These are phyloP conservation scores for Coprinopsis sp. DNA, from an alignment of 768 basidiomycete species.

Conservation along the genomic window DNA sequence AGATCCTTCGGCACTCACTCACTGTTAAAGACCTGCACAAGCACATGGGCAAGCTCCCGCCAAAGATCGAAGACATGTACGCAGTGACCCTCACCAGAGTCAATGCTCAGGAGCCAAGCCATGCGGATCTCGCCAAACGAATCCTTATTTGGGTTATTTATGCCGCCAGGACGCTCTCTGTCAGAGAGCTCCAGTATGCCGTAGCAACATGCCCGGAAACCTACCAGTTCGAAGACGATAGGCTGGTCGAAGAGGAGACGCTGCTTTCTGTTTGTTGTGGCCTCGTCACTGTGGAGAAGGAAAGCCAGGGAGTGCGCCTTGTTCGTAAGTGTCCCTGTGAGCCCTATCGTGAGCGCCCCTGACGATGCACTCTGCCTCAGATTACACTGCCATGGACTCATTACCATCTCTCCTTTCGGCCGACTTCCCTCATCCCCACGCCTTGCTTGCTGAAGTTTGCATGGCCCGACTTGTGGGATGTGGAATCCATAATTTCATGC, in stretches of 20 bases:
- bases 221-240: not conserved
- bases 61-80: not conserved
- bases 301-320: not conserved
- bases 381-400: constrained; percentile 5
- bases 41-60: not conserved
- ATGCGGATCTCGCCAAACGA: constrained; percentile 1
- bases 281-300: not conserved
- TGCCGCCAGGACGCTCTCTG: not conserved
- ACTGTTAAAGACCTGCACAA: not conserved
- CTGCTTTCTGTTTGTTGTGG: constrained; percentile 1
- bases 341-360: not conserved
- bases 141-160: not conserved
- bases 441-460: not conserved
- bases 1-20: not conserved
- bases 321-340: not conserved
- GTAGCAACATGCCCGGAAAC: not conserved
- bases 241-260: not conserved
- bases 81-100: not conserved
- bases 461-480: not conserved
- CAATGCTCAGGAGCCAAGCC: not conserved
- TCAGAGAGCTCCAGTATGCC: not conserved
- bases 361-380: not conserved
- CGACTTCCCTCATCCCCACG: not conserved
- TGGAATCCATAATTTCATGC: not conserved
- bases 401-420: not conserved